Percentiles rank a stretch among this genome's conserved stretches.
Evolutionary conservation across 2,329 filamentous ascomycete species (phyloP).

Genomic region (Gnomoniopsis sp.): DNA sequence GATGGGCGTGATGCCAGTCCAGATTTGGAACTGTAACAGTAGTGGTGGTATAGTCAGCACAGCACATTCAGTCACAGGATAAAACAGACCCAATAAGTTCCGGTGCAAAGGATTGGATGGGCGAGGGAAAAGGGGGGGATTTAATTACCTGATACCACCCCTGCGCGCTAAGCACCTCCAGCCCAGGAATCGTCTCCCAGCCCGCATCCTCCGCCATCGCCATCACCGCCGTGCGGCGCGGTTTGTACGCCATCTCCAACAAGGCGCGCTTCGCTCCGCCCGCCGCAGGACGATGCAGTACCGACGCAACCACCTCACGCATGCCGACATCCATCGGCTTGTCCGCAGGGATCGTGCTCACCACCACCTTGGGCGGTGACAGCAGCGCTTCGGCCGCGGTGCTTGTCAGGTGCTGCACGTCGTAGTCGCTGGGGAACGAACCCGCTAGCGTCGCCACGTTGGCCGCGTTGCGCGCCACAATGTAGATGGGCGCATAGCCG

Average conservation of each 20-base stretch:
- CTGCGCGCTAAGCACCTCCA: constrained; percentile 87
- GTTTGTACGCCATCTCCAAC: constrained; percentile 96
- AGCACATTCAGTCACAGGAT: not conserved
- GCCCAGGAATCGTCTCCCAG: constrained; percentile 80
- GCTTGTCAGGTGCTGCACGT: constrained; percentile 61
- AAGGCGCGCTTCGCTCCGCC: constrained; percentile 53
- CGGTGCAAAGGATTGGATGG: not conserved
- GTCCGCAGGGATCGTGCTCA: constrained; percentile 90
- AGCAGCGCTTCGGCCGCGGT: constrained; percentile 47
- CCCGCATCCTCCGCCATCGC: constrained; percentile 71
- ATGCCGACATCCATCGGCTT: constrained; percentile 72
- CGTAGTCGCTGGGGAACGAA: constrained; percentile 71
- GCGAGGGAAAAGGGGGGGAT: not conserved
- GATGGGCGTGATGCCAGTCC: constrained; percentile 76
- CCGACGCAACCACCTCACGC: constrained; percentile 57
- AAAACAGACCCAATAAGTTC: not conserved
- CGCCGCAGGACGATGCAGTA: constrained; percentile 39
- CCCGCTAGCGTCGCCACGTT: constrained; percentile 66
- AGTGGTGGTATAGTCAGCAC: constrained; percentile 23
- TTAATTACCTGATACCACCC: constrained; percentile 76
- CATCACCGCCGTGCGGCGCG: constrained; percentile 79
- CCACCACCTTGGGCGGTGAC: constrained; percentile 63
- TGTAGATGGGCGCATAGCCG: constrained; percentile 80
- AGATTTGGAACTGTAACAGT: constrained; percentile 64
- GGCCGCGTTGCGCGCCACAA: constrained; percentile 71